Base-by-base conservation (phyloP, 2,329 filamentous ascomycete species). In the Fusarium sp. region DNA sequence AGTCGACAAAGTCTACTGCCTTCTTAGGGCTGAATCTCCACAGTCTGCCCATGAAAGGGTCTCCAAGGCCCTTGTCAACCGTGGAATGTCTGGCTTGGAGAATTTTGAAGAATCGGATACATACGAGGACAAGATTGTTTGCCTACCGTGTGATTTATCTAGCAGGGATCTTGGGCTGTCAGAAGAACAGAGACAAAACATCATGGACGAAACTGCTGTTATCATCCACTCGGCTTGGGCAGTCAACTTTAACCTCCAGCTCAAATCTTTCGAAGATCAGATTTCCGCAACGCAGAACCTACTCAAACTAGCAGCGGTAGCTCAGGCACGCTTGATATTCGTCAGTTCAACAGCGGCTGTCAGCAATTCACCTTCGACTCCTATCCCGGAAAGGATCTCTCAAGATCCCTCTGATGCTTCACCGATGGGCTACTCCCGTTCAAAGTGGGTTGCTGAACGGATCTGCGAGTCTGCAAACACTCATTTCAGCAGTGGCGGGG, bases 191-290 rank as follows among this genome's bases (percentile, higher is more conserved):
- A 27, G 24, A 1, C 20, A 62, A 2, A n/a, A 3, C 0, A 62
- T 79, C 5, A 0, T 57, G 0, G 8, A 54, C 0, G 68, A 56
- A 3, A 40, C 69, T 5, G 66, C 71, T 0, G 27, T 67, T 0
- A 31, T 88, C 10, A 85, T 90, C 27, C 87, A 89, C 79, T 82
- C 83, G 47, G 86, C 88, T 1, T 89, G 88, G 88, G 81, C 86
- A 0, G 88, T 90, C 24, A 89, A 90, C 76, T 90, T 90, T 77
- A 89, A 86, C 73, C 83, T 89, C 62, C 81, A 80, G 0, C 82
- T 90, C 2, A 78, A 79, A 2, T 87, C 84, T 10, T 89, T 90
- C 67, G 87, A 88, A 57, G 80, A 87, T 69, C 83, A 86, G 67
- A 83, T 90, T 22, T 79, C 76, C 3, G 86, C 85, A 1, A 82